Conservation (phyloP, 1,139 yeast species). For the Starmera stellimalicola region DNA sequence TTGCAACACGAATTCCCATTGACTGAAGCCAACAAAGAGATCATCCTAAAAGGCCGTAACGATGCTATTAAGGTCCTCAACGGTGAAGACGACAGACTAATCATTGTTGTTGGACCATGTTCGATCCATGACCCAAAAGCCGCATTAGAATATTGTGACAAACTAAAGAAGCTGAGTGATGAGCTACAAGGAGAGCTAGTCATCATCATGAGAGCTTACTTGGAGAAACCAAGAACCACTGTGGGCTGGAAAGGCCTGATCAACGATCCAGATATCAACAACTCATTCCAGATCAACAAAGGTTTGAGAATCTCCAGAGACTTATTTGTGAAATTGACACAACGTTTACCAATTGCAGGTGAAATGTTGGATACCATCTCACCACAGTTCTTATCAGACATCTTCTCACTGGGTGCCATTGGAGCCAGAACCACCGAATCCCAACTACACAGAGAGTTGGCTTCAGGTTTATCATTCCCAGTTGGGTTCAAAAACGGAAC, state of each 20-base stretch:
- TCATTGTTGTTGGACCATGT: constrained; percentile 91
- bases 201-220: constrained; percentile 93
- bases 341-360: constrained; percentile 82
- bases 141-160: constrained; percentile 78
- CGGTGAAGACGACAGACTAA: constrained; percentile 72
- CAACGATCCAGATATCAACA: constrained; percentile 95
- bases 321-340: constrained; percentile 76
- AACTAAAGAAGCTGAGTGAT: constrained; percentile 50
- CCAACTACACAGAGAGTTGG: constrained; percentile 90
- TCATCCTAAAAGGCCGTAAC: constrained; percentile 68
- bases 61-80: constrained; percentile 60
- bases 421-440: constrained; percentile 98
- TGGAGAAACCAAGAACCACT: constrained; percentile 97
- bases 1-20: constrained; percentile 85
- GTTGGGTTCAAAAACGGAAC: constrained; percentile 97
- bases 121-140: constrained; percentile 92
- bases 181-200: constrained; percentile 65
- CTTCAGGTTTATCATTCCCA: constrained; percentile 93
- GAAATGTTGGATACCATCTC: constrained; percentile 97
- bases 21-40: constrained; percentile 45
- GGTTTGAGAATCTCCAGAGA: constrained; percentile 86
- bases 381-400: constrained; percentile 86
- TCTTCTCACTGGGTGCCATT: constrained; percentile 89
- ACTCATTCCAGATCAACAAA: constrained; percentile 87
- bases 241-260: constrained; percentile 99